These are phyloP conservation scores for Epichloe typhina DNA, from an alignment of 2,329 filamentous ascomycete species.

Conservation along the genomic window DNA sequence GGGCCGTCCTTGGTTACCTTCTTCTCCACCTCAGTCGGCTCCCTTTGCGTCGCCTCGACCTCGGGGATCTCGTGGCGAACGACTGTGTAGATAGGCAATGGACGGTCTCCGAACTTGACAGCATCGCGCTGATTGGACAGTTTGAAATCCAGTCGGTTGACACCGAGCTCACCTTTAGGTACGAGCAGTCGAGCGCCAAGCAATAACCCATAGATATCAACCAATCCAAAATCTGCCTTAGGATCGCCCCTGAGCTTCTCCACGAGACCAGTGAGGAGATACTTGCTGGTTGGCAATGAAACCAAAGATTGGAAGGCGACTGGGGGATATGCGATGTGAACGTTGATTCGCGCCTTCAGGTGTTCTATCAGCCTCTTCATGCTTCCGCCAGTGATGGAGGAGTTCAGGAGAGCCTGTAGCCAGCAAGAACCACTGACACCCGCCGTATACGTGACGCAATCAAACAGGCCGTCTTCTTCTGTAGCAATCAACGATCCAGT, in stretches of 20 bases:
- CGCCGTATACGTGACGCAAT: conserved; percentile 88
- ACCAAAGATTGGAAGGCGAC: conserved; percentile 68
- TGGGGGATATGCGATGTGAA: conserved; percentile 93
- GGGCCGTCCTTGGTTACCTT: conserved; percentile 49
- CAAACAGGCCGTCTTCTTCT: conserved; percentile 77
- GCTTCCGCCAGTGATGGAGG: conserved; percentile 53
- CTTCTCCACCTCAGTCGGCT: conserved; percentile 19
- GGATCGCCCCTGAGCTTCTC: conserved; percentile 75
- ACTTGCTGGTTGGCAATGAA: conserved; percentile 87
- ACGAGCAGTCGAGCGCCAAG: conserved; percentile 76
- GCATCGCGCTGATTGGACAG: conserved; percentile 74
- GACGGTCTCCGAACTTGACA: conserved; percentile 64
- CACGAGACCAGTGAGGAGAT: conserved; percentile 72
- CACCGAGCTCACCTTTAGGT: conserved; percentile 59
- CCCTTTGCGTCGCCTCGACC: conserved; percentile 26
- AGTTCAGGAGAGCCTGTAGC: conserved; percentile 76
- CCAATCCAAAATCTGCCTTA: conserved; percentile 67
- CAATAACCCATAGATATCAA: conserved; percentile 83
- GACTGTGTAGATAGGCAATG: conserved; percentile 88
- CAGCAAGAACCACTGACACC: conserved; percentile 95
- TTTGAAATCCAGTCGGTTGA: conserved; percentile 72
- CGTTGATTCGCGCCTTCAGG: conserved; percentile 67
- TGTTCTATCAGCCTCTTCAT: conserved; percentile 66
- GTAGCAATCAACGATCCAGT: conserved; percentile 77
- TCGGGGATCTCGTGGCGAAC: conserved; percentile 87